Conservation (phyloP, 495 filamentous ascomycete genomes). For the Hypoxylon fragiforme region DNA sequence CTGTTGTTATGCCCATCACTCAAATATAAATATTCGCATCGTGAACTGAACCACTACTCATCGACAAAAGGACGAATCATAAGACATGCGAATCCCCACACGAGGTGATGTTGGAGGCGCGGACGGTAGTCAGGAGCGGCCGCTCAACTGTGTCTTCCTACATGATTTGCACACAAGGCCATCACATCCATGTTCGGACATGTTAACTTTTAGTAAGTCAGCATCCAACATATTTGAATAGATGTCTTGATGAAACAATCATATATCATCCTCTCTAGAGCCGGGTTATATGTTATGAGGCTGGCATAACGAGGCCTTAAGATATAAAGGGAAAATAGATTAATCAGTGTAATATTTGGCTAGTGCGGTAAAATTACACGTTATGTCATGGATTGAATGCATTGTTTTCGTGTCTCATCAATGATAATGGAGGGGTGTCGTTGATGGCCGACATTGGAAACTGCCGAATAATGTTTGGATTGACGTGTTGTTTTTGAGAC, state of each 20-base stretch:
- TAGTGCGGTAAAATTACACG: background rate
- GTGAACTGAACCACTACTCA: conserved; percentile 9
- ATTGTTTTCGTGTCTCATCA: conserved; percentile 3
- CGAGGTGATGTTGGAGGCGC: conserved; percentile 14
- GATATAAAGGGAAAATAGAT: background rate
- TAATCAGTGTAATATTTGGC: conserved; percentile 2
- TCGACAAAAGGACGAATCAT: conserved; percentile 9
- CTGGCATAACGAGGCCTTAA: conserved; percentile 2
- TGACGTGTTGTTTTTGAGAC: conserved; percentile 33
- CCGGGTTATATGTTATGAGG: conserved; percentile 9
- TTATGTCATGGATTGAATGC: conserved; percentile 6
- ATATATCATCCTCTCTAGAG: conserved; percentile 13
- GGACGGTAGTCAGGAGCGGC: conserved; percentile 25
- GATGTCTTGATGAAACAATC: conserved; percentile 1
- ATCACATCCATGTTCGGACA: conserved; percentile 20
- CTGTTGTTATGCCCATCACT: background rate
- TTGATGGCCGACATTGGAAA: conserved; percentile 15
- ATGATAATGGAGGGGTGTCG: conserved; percentile 7
- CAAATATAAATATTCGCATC: conserved; percentile 15
- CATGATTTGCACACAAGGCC: conserved; percentile 16
- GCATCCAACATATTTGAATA: conserved; percentile 7
- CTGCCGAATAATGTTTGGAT: conserved; percentile 24
- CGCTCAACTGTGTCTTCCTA: conserved; percentile 32
- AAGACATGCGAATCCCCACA: conserved; percentile 10
- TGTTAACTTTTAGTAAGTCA: conserved; percentile 10